These are phyloP conservation scores for Pseudocercospora vitis DNA, from an alignment of 2,329 filamentous ascomycete genomes.

Conservation along the genomic window DNA sequence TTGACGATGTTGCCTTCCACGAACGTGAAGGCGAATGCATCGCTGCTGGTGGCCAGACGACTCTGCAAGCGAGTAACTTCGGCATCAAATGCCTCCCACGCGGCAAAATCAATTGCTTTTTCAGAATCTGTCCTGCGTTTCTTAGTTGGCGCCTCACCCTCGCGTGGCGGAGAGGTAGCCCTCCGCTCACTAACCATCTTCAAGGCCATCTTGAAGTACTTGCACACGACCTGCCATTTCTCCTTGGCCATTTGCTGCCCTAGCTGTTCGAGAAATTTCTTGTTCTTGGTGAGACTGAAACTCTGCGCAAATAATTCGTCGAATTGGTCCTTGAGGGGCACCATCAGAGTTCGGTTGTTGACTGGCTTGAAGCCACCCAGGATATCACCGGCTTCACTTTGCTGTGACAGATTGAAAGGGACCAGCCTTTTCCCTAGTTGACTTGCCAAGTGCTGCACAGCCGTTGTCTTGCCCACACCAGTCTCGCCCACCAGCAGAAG, in stretches of 20 bases:
- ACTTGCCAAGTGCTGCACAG: slow-evolving; percentile 87
- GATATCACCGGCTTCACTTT: slow-evolving; percentile 95
- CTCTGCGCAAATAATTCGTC: slow-evolving; percentile 84
- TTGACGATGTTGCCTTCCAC: slow-evolving; percentile 95
- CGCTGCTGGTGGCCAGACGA: slow-evolving; percentile 70
- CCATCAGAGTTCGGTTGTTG: slow-evolving; percentile 80
- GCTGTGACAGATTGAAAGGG: slow-evolving; percentile 94
- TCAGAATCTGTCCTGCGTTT: slow-evolving; percentile 63
- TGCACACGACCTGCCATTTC: slow-evolving; percentile 84
- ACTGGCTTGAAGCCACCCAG: slow-evolving; percentile 96
- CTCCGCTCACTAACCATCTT: slow-evolving; percentile 71
- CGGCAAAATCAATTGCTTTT: slow-evolving; percentile 49
- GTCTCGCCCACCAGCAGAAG: slow-evolving; percentile 96
- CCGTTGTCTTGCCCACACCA: slow-evolving; percentile 95
- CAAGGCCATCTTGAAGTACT: slow-evolving; percentile 83
- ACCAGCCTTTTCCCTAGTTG: slow-evolving; percentile 82
- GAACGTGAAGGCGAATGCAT: slow-evolving; percentile 89
- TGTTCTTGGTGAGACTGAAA: slow-evolving; percentile 84
- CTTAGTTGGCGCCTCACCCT: slow-evolving; percentile 65
- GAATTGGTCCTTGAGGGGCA: slow-evolving; percentile 91
- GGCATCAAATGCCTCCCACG: slow-evolving; percentile 78
- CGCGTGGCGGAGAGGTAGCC: slow-evolving; percentile 50
- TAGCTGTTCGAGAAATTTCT: slow-evolving; percentile 78
- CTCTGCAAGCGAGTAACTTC: slow-evolving; percentile 77
- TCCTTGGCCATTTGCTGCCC: slow-evolving; percentile 75